Conservation (phyloP, 192 early-diverging fungal species). For the Coemansia aciculifera region DNA sequence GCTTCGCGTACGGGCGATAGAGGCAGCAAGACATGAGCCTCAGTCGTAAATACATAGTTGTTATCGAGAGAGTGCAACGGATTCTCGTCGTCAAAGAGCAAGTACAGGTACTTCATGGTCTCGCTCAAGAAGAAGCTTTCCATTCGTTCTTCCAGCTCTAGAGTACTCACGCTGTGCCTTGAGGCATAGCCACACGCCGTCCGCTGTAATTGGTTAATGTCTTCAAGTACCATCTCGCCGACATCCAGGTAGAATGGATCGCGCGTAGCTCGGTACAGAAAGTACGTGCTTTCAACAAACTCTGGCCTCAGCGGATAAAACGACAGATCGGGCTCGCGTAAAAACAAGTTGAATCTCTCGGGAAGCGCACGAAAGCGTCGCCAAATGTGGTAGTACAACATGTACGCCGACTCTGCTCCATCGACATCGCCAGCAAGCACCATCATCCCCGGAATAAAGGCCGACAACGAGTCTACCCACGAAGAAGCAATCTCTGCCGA, state of each 20-base stretch:
- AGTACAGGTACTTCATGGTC: conserved; percentile 94
- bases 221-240: conserved; percentile 82
- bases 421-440: conserved; percentile 86
- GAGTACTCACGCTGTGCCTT: conserved; percentile 64
- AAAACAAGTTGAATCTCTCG: conserved; percentile 80
- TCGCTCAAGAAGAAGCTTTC: conserved; percentile 94
- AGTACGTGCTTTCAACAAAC: conserved; percentile 92
- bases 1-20: conserved; percentile 22
- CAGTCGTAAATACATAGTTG: conserved; percentile 90
- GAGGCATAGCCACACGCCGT: conserved; percentile 81
- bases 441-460: conserved; percentile 92
- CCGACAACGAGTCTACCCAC: conserved; percentile 88
- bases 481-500: conserved; percentile 63
- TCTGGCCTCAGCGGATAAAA: conserved; percentile 91
- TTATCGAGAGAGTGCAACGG: conserved; percentile 67
- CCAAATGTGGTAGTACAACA: conserved; percentile 89
- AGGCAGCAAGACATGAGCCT: conserved; percentile 48
- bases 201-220: conserved; percentile 70
- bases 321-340: conserved; percentile 62
- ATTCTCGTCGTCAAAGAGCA: conserved; percentile 87
- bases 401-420: conserved; percentile 78
- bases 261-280: conserved; percentile 85
- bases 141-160: conserved; percentile 80
- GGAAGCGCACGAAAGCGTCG: conserved; percentile 79
- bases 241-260: conserved; percentile 90